Evolutionary conservation across 2,329 filamentous ascomycete genomes (phyloP).

Genomic region (Cercospora sp.): DNA sequence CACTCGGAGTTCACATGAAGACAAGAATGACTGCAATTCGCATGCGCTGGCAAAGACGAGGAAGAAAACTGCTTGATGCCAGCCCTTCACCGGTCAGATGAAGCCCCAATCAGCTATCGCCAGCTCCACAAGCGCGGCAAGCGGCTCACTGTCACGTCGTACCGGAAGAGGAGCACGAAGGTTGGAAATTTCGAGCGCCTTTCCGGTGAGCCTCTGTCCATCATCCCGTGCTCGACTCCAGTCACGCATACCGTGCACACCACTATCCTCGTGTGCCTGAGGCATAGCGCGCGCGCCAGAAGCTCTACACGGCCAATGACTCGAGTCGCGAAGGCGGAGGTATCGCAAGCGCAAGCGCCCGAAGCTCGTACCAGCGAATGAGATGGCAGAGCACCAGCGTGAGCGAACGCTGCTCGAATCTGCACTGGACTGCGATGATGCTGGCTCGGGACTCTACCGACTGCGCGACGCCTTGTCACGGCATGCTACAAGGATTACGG

Average conservation of each 20-base stretch:
- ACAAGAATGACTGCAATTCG: not conserved
- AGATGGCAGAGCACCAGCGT: conserved; percentile 19
- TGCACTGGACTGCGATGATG: conserved; percentile 25
- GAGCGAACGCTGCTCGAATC: conserved; percentile 20
- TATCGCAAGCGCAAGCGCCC: conserved; percentile 15
- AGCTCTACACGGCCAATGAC: conserved; percentile 2
- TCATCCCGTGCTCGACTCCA: conserved; percentile 23
- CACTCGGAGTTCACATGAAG: not conserved
- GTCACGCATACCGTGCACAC: conserved; percentile 11
- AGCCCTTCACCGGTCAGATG: conserved; percentile 9
- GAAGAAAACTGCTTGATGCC: not conserved
- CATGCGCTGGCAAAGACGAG: not conserved
- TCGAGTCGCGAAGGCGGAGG: conserved; percentile 2
- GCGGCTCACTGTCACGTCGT: conserved; percentile 16
- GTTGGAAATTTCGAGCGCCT: not conserved
- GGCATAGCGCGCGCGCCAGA: conserved; percentile 2
- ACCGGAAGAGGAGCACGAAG: conserved; percentile 11
- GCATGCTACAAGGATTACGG: conserved; percentile 54
- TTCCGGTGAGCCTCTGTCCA: not conserved
- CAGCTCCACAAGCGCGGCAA: conserved; percentile 11
- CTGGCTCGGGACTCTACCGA: conserved; percentile 41
- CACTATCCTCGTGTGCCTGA: conserved; percentile 9
- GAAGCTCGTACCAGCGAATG: conserved; percentile 17
- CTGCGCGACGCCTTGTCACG: conserved; percentile 55
- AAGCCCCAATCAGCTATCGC: conserved; percentile 12